Evolutionary conservation across 2,329 filamentous ascomycete species (phyloP).

Genomic region (Colletotrichum sp.): DNA sequence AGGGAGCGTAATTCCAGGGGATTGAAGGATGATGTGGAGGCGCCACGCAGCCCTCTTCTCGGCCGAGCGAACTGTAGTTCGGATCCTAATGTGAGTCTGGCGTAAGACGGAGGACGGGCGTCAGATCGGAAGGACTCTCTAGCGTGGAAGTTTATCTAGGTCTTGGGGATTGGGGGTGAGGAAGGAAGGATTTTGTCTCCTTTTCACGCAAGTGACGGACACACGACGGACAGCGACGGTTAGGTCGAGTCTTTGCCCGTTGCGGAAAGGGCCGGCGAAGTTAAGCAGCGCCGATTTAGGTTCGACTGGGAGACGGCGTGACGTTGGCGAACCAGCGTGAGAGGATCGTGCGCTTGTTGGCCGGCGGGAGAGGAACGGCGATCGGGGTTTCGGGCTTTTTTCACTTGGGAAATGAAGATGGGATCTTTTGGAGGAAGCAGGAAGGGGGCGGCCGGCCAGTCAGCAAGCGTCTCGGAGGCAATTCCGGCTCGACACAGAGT

Average conservation of each 20-base stretch:
- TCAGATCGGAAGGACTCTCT: background rate
- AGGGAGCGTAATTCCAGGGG: background rate
- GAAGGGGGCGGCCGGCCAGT: background rate
- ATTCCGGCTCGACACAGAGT: background rate
- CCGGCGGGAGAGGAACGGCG: background rate
- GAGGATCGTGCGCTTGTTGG: background rate
- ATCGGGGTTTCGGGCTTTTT: background rate
- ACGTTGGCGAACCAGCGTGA: background rate
- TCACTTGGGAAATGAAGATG: background rate
- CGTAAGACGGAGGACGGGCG: background rate
- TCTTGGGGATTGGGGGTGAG: background rate
- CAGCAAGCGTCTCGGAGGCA: background rate
- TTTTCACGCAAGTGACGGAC: background rate
- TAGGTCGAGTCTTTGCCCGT: background rate
- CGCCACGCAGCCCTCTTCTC: background rate
- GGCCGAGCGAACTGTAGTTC: background rate
- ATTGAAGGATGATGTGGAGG: background rate
- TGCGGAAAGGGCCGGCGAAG: background rate
- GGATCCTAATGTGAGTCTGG: background rate
- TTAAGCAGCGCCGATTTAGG: background rate
- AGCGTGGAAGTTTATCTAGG: slow-evolving; percentile 2
- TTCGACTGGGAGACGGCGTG: background rate
- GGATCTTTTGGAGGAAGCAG: background rate
- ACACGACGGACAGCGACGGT: background rate
- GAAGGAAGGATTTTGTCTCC: background rate